Evolutionary conservation across 768 basidiomycete species (phyloP).

Genomic region (Antrodiella citrinella): DNA sequence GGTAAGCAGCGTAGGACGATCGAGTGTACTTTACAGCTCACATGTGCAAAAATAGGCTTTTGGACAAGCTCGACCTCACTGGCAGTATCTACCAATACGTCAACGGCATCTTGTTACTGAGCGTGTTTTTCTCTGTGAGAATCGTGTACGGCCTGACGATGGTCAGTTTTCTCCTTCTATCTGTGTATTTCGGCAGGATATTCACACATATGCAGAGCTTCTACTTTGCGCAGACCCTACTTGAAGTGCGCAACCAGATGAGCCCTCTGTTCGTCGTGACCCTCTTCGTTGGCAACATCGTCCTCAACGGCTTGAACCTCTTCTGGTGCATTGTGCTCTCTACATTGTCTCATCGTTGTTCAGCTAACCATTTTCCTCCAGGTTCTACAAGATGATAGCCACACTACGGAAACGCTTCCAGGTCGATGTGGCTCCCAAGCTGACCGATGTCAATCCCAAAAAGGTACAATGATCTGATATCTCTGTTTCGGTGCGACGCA

Average conservation of each 20-base stretch:
- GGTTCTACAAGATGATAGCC: conserved; percentile 70
- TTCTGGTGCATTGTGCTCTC: conserved; percentile 44
- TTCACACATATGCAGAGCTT: conserved; percentile 4
- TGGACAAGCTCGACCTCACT: conserved; percentile 70
- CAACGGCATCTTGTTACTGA: conserved; percentile 63
- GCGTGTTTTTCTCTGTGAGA: conserved; percentile 61
- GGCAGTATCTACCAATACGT: conserved; percentile 59
- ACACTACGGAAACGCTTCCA: conserved; percentile 58
- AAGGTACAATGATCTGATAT: background rate
- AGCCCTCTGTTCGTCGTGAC: conserved; percentile 38
- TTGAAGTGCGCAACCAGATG: conserved; percentile 44
- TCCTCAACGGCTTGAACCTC: conserved; percentile 69
- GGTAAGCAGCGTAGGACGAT: too few species aligned
- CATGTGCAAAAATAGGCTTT: conserved; percentile 49
- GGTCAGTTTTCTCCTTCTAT: conserved; percentile 22
- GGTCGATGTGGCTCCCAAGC: background rate
- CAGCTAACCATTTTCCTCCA: conserved; percentile 18
- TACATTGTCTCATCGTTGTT: background rate
- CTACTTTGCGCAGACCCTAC: conserved; percentile 51
- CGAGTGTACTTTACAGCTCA: conserved; percentile 12
- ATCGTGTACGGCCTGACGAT: conserved; percentile 61
- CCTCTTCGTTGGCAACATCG: conserved; percentile 50
- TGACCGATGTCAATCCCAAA: background rate
- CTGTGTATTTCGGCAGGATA: too few species aligned
- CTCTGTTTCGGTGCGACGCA: too few species aligned